Conservation (phyloP, 345 rosid species). For the Linum tenue region DNA sequence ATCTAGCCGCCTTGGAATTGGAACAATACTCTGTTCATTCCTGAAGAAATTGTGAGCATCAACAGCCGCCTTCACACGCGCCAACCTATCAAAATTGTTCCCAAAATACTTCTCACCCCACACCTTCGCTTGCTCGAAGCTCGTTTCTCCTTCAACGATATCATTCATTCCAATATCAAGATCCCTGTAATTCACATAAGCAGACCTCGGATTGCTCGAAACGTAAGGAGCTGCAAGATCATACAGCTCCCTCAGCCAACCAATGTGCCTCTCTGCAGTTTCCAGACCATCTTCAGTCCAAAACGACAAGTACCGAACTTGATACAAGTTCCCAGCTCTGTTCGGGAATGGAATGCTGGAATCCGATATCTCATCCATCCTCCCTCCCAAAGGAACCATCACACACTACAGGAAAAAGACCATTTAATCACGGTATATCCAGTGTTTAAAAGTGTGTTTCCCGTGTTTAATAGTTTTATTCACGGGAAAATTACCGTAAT, state of each 20-base stretch:
- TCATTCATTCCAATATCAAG: neutral
- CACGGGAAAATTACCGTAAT: too few relatives aligned
- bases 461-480: too few relatives aligned
- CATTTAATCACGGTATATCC: too few relatives aligned
- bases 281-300: slow-evolving; percentile 6
- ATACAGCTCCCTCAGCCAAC: neutral
- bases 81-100: slow-evolving; percentile 15
- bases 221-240: slow-evolving; percentile 8
- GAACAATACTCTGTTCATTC: slow-evolving; percentile 17
- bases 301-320: neutral
- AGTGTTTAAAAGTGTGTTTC: too few relatives aligned
- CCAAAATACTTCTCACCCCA: slow-evolving; percentile 12
- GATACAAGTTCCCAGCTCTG: slow-evolving; percentile 7
- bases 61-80: slow-evolving; percentile 11
- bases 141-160: neutral
- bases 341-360: slow-evolving; percentile 10
- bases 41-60: slow-evolving; percentile 18
- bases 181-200: slow-evolving; percentile 3
- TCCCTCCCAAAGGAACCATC: slow-evolving; percentile 6
- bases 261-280: neutral
- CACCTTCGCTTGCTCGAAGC: slow-evolving; percentile 4
- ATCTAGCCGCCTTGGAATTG: too few relatives aligned
- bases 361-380: neutral
- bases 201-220: slow-evolving; percentile 9
- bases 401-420: too few relatives aligned